Conservation (phyloP, 176 grass and related monocot species). For the Calamus simplicifolius region DNA sequence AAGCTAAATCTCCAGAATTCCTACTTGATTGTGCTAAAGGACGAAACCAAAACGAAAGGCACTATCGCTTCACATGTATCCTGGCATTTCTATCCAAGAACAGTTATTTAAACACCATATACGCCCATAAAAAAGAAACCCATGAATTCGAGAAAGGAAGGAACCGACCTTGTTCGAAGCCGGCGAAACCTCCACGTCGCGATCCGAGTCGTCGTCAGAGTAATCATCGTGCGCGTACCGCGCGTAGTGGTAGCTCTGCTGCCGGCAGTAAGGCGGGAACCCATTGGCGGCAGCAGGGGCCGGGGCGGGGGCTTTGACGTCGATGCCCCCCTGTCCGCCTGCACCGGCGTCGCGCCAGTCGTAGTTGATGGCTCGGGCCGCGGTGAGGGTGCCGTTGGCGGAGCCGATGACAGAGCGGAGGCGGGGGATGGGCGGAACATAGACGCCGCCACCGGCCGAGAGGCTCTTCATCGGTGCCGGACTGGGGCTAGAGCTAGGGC, state of each 20-base stretch:
- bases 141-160: background rate
- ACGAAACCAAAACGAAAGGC: background rate
- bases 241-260: slow-evolving; percentile 50
- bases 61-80: background rate
- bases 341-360: slow-evolving; percentile 39
- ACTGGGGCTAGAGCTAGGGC: background rate
- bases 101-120: no score
- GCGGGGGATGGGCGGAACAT: slow-evolving; percentile 83
- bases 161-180: slow-evolving; percentile 48
- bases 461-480: slow-evolving; percentile 25
- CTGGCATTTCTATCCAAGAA: no score
- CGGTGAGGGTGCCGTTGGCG: slow-evolving; percentile 51
- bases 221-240: slow-evolving; percentile 73
- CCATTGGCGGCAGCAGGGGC: slow-evolving; percentile 13
- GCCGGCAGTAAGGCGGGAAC: slow-evolving; percentile 27
- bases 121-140: no score
- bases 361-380: slow-evolving; percentile 7
- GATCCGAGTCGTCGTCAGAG: slow-evolving; percentile 85
- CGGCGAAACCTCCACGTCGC: slow-evolving; percentile 39
- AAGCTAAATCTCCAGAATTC: no score
- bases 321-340: slow-evolving; percentile 20
- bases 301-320: slow-evolving; percentile 8
- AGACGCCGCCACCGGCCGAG: slow-evolving; percentile 28
- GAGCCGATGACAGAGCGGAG: slow-evolving; percentile 81
- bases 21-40: no score